Evolutionary conservation across 176 grass and related monocot genomes (phyloP), one percentile per base, ranked within the genome.

Genomic region (Hyparrhenia diplandra): DNA sequence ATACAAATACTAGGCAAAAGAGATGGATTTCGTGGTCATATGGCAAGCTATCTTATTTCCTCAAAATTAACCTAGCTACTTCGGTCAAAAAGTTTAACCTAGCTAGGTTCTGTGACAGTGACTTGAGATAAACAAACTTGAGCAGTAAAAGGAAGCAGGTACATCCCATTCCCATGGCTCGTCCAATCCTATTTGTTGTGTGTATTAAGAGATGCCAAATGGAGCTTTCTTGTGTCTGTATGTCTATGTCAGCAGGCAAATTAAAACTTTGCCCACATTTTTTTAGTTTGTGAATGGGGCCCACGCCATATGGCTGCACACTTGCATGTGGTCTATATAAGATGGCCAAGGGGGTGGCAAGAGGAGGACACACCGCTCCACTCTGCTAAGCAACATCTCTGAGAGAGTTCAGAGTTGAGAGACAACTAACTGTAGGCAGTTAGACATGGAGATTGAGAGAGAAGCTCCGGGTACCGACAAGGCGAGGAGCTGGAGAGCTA

Each of bases 361-460:
- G 14, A 69, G 18, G 9, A 32, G 18, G 6, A n/a, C 32, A 25
- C 39, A 69, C 29, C 24, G 28, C 21, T 47, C 46, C 34, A 70
- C 64, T 58, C 54, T 58, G 54, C 54, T 58, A 10, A 58, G 20
- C 54, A 28, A 24, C 40, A 10, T 43, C 82, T 55, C 55, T 67
- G 54, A 11, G 54, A 58, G n/a, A 24, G 54, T 24, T 24, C 54
- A 58, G n/a, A 58, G 54, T 55, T n/a, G 6, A 55, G 20, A 55
- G 20, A n/a, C 20, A 55, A 55, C 51, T 55, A 55, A 55, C 57
- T 60, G 10, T 27, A 60, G 57, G 57, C 8, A 54, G 8, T 5
- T 14, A 2, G 27, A 9, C 60, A 89, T 89, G 87, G 87, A 89
- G 82, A 89, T 89, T 28, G 76, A 85, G 64, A 85, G 87, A 27